phyloP scores from a whole-genome alignment of 2,329 filamentous ascomycete species.

The Aspergillus sergii region DNA sequence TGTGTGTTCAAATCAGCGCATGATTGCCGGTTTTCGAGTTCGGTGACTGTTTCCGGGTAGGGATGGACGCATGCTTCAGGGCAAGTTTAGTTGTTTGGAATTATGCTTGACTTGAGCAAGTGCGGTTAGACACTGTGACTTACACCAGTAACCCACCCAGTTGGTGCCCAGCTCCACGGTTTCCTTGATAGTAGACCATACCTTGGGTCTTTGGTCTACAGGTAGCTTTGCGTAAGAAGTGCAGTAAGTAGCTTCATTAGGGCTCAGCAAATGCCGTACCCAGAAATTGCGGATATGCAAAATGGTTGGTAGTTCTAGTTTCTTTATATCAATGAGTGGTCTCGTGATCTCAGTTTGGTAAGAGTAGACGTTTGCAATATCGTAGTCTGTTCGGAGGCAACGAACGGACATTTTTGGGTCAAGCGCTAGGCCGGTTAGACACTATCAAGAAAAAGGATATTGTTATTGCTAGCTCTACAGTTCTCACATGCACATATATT shows the following conservation, averaged over 20 bases:
- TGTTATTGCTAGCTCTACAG: too few species aligned
- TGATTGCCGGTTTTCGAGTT: constrained; percentile 36
- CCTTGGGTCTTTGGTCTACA: constrained; percentile 21
- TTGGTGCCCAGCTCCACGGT: constrained; percentile 14
- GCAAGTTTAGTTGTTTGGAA: background rate
- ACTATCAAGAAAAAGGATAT: too few species aligned
- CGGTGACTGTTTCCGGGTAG: constrained; percentile 24
- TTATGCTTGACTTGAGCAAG: background rate
- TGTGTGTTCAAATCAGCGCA: constrained; percentile 36
- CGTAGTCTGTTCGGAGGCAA: too few species aligned
- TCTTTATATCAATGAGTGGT: constrained; percentile 20
- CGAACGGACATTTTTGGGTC: too few species aligned
- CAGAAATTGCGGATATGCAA: constrained; percentile 47
- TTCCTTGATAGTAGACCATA: constrained; percentile 16
- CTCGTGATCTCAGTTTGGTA: constrained; percentile 5
- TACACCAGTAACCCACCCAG: constrained; percentile 42
- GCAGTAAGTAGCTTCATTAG: constrained; percentile 29
- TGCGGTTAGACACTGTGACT: constrained; percentile 11
- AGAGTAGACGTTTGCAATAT: constrained; percentile 32
- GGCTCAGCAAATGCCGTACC: constrained; percentile 41
- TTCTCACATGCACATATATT: too few species aligned
- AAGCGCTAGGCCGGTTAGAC: too few species aligned
- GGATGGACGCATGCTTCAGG: constrained; percentile 41
- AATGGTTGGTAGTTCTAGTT: constrained; percentile 33
- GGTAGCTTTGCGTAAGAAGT: constrained; percentile 25